Conservation (phyloP, 192 early-diverging fungal genomes). For the Umbelopsis sp. region DNA sequence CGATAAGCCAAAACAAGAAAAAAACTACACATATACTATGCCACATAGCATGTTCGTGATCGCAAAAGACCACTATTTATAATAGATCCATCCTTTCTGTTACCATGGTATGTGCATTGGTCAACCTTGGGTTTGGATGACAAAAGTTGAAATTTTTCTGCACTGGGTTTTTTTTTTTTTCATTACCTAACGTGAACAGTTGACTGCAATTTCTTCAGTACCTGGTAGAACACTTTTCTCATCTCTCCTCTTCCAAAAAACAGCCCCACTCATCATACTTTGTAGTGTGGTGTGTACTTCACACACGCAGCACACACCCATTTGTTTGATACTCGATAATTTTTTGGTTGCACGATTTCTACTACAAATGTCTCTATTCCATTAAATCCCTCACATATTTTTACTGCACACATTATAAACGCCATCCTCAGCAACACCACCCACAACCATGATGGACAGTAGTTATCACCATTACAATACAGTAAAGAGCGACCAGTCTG, state of each 20-base stretch:
- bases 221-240: background rate
- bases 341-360: background rate
- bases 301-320: background rate
- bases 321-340: background rate
- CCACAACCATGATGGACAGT: background rate
- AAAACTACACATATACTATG: too few species aligned
- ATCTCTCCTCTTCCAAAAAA: background rate
- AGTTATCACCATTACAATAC: background rate
- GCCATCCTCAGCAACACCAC: background rate
- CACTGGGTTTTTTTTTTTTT: background rate
- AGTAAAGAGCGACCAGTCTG: conserved; percentile 13
- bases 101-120: too few species aligned
- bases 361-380: background rate
- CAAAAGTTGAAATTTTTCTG: background rate
- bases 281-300: conserved; percentile 12
- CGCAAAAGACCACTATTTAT: too few species aligned
- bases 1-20: too few species aligned
- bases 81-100: too few species aligned
- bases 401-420: background rate
- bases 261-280: background rate
- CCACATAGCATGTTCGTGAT: too few species aligned
- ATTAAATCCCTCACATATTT: background rate
- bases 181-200: background rate
- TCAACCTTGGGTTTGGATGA: too few species aligned
- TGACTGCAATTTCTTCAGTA: too few species aligned